phyloP scores from a whole-genome alignment of 108 stramenopile genomes.

The Skeletonema potamos region DNA sequence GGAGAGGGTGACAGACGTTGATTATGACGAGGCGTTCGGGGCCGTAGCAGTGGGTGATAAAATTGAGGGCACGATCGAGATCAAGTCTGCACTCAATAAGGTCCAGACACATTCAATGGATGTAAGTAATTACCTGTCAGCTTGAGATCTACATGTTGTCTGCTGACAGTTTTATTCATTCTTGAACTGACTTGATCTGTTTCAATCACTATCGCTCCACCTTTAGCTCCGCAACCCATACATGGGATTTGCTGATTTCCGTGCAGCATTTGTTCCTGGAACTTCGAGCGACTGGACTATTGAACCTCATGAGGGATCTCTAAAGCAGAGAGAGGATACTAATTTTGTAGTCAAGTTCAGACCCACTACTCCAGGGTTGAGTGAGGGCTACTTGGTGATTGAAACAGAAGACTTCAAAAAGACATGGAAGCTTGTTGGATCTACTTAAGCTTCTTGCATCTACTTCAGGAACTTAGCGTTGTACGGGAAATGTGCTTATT shows the following conservation, averaged over 20 bases:
- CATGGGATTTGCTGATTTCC: constrained; percentile 92
- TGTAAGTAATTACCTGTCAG: constrained; percentile 35
- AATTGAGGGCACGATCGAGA: constrained; percentile 66
- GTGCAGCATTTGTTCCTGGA: constrained; percentile 78
- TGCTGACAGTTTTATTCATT: background rate
- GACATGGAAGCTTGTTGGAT: constrained; percentile 79
- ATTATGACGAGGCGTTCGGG: constrained; percentile 75
- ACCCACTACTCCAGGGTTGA: constrained; percentile 58
- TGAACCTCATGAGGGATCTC: constrained; percentile 69
- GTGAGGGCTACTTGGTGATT: constrained; percentile 75
- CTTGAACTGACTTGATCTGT: background rate
- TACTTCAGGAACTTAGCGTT: constrained; percentile 15
- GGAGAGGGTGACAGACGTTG: constrained; percentile 80
- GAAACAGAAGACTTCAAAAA: constrained; percentile 90
- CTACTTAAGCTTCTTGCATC: constrained; percentile 60
- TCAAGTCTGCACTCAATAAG: constrained; percentile 50
- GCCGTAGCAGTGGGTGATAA: constrained; percentile 53
- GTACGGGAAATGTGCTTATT: background rate
- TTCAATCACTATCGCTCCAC: no score
- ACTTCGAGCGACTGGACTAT: constrained; percentile 62
- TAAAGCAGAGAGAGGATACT: constrained; percentile 56
- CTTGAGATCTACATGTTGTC: background rate
- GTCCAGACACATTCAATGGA: constrained; percentile 50
- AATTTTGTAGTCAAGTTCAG: constrained; percentile 74
- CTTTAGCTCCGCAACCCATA: constrained; percentile 63